phyloP scores from a whole-genome alignment of 2,329 filamentous ascomycete species.

The Colletotrichum tofieldiae region DNA sequence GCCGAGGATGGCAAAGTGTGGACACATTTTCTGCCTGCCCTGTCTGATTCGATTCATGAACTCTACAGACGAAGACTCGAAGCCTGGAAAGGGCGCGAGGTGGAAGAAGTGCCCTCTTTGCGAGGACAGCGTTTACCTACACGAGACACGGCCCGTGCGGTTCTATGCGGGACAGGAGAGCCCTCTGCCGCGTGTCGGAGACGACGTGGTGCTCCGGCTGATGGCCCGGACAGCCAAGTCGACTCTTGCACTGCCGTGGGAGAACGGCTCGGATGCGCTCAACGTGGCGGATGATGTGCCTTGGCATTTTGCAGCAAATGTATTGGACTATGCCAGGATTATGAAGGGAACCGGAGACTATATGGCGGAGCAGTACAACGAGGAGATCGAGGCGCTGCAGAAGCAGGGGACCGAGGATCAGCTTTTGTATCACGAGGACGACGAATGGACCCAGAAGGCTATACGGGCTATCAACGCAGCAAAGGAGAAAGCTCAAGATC shows the following conservation, averaged over 20 bases:
- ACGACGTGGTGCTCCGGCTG: conserved; percentile 90
- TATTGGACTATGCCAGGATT: conserved; percentile 93
- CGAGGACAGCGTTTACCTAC: conserved; percentile 93
- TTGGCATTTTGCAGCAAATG: conserved; percentile 95
- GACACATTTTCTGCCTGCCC: conserved; percentile 95
- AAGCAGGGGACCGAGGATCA: conserved; percentile 91
- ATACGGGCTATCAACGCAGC: conserved; percentile 80
- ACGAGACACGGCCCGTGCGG: conserved; percentile 88
- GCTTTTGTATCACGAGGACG: conserved; percentile 90
- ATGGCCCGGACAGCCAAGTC: conserved; percentile 86
- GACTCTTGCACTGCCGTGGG: conserved; percentile 89
- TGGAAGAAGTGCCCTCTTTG: conserved; percentile 99
- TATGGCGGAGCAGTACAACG: conserved; percentile 84
- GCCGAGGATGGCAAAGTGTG: conserved; percentile 96
- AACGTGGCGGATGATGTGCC: conserved; percentile 83
- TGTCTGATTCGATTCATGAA: conserved; percentile 98
- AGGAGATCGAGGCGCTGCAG: conserved; percentile 82
- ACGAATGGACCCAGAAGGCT: conserved; percentile 92
- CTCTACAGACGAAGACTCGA: conserved; percentile 80
- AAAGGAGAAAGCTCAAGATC: conserved; percentile 78
- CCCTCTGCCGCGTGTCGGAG: conserved; percentile 83
- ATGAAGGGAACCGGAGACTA: conserved; percentile 96
- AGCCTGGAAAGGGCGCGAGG: conserved; percentile 78
- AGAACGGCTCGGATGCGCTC: conserved; percentile 80
- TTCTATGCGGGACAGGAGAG: conserved; percentile 94